Conservation (phyloP, 805 yeast genomes). For the Myxozyma vanderwaltii region DNA sequence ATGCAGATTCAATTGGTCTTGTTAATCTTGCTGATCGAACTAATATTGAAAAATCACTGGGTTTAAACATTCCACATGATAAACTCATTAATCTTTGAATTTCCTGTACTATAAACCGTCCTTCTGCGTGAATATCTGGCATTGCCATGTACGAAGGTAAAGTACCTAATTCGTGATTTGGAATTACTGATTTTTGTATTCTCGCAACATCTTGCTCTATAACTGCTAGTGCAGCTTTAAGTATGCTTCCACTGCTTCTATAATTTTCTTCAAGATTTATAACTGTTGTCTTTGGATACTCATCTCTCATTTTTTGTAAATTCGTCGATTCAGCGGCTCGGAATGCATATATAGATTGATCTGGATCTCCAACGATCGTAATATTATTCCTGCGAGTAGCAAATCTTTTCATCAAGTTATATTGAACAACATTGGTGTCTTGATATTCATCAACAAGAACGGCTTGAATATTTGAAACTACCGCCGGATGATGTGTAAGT, state of each 20-base stretch:
- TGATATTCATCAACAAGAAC: conserved; percentile 93
- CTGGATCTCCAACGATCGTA: conserved; percentile 95
- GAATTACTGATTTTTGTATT: conserved; percentile 21
- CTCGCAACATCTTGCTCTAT: conserved; percentile 58
- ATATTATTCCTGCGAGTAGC: conserved; percentile 55
- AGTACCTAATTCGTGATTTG: conserved; percentile 20
- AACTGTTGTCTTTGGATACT: conserved; percentile 43
- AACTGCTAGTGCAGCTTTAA: conserved; percentile 62
- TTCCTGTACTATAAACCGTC: conserved; percentile 58
- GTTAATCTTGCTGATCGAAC: conserved; percentile 67
- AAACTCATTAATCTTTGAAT: conserved; percentile 52
- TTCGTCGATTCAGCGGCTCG: conserved; percentile 75
- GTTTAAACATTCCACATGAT: conserved; percentile 50
- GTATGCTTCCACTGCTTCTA: conserved; percentile 71
- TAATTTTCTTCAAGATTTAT: conserved; percentile 69
- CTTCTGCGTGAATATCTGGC: conserved; percentile 55
- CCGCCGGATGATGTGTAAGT: conserved; percentile 49
- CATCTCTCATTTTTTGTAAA: conserved; percentile 56
- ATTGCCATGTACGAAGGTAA: conserved; percentile 45
- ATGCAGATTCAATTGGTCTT: conserved; percentile 62
- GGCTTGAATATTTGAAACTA: conserved; percentile 58
- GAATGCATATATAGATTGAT: conserved; percentile 90
- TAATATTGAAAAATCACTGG: conserved; percentile 70
- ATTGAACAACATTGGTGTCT: conserved; percentile 81
- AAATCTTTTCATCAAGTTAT: conserved; percentile 62